These are phyloP conservation scores for Tolypocladium nubicola DNA, from an alignment of 2,329 filamentous ascomycete species.

Conservation along the genomic window DNA sequence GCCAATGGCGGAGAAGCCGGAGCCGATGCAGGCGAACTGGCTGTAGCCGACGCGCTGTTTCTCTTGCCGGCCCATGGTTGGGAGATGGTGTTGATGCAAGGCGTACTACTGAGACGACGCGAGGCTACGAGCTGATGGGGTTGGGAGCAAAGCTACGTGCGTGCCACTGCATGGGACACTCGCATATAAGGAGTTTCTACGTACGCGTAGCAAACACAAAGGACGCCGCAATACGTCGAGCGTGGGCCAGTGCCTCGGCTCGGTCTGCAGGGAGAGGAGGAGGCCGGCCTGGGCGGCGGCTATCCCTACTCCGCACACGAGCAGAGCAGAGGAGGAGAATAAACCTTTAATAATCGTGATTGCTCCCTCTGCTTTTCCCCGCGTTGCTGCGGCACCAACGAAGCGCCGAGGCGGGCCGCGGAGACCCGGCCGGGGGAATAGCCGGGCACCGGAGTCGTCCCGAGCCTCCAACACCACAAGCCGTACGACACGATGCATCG, in stretches of 20 bases:
- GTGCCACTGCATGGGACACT: not conserved
- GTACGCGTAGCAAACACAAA: not conserved
- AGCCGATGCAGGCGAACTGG: constrained; percentile 40
- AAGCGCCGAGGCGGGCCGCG: not conserved
- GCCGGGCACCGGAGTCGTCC: not conserved
- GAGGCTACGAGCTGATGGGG: not conserved
- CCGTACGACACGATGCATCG: too few species aligned
- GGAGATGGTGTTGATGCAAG: not conserved
- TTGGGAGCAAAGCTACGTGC: not conserved
- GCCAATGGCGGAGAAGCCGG: constrained; percentile 51
- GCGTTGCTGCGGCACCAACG: too few species aligned
- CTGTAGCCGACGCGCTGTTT: constrained; percentile 14
- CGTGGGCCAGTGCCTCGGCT: not conserved
- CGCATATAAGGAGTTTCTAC: not conserved
- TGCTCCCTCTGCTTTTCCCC: too few species aligned
- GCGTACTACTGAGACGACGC: not conserved
- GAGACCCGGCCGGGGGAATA: not conserved
- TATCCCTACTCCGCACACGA: not conserved
- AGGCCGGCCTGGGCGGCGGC: not conserved
- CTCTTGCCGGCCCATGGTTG: not conserved
- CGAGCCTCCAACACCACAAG: not conserved
- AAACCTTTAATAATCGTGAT: too few species aligned
- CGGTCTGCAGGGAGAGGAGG: not conserved
- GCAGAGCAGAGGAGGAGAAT: not conserved
- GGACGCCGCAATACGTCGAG: not conserved